phyloP scores from a whole-genome alignment of 306 rosid genomes.

The Fragaria iinumae region DNA sequence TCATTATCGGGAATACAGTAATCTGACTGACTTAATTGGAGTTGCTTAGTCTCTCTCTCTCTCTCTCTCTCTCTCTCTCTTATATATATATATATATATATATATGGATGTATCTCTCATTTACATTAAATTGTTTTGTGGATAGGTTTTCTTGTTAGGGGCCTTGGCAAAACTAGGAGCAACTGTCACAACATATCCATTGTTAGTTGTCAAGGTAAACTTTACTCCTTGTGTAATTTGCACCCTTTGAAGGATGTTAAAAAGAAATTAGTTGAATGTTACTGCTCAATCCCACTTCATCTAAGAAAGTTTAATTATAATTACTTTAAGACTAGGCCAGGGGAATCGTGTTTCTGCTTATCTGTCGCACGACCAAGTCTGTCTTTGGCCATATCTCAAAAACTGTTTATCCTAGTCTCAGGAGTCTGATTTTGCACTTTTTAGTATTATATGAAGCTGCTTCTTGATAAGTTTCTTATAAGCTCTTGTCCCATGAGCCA shows the following conservation, averaged over 20 bases:
- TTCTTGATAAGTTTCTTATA: background rate
- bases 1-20: background rate
- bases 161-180: conserved; percentile 93
- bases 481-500: conserved; percentile 13
- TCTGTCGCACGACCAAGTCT: background rate
- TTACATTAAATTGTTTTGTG: conserved; percentile 12
- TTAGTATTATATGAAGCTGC: background rate
- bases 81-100: no score
- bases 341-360: background rate
- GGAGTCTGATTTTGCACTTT: background rate
- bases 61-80: background rate
- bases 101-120: background rate
- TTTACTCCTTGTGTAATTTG: conserved; percentile 7
- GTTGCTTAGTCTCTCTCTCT: background rate
- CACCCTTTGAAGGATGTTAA: background rate
- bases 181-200: conserved; percentile 70
- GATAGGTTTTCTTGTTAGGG: conserved; percentile 65
- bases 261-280: background rate
- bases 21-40: background rate
- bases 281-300: background rate
- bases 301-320: background rate
- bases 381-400: background rate
- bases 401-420: background rate
- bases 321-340: background rate
- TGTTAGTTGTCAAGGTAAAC: conserved; percentile 81